Conservation (phyloP, 139 green algal genomes). For the Tetradesmus lagerheimii region DNA sequence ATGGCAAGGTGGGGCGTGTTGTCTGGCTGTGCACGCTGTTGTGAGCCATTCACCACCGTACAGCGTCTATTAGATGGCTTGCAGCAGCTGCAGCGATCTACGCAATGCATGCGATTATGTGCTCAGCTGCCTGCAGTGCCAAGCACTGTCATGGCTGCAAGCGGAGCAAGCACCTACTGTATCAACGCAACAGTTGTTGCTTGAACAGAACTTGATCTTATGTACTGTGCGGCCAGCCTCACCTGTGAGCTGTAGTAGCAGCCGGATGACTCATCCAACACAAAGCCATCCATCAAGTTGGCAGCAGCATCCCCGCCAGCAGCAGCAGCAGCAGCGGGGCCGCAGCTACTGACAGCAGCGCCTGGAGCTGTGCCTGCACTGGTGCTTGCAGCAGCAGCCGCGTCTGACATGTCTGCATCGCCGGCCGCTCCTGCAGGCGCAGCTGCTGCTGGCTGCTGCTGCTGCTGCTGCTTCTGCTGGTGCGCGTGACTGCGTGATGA, state of each 20-base stretch:
- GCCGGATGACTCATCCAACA: slow-evolving; percentile 22
- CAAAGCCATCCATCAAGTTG: slow-evolving; percentile 45
- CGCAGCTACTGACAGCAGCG: not conserved
- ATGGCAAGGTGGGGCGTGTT: too few species aligned
- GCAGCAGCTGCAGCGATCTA: too few species aligned
- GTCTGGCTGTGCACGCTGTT: too few species aligned
- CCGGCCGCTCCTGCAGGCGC: not conserved
- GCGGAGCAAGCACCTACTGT: too few species aligned
- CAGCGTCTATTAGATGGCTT: too few species aligned
- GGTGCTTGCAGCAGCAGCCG: not conserved
- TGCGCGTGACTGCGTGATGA: not conserved
- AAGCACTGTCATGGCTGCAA: too few species aligned
- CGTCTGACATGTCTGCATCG: not conserved
- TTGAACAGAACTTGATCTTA: too few species aligned
- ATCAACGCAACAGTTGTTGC: too few species aligned
- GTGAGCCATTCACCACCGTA: too few species aligned
- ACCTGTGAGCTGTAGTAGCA: slow-evolving; percentile 52
- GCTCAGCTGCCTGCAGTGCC: too few species aligned
- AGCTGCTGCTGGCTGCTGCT: not conserved
- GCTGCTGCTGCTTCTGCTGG: not conserved
- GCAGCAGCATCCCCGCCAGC: not conserved
- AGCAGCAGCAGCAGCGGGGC: not conserved
- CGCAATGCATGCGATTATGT: too few species aligned
- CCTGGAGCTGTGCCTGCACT: too few species aligned
- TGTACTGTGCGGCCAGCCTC: slow-evolving; percentile 12